These are phyloP conservation scores for Saturnispora halmiae DNA, from an alignment of 805 yeast species.

Conservation along the genomic window DNA sequence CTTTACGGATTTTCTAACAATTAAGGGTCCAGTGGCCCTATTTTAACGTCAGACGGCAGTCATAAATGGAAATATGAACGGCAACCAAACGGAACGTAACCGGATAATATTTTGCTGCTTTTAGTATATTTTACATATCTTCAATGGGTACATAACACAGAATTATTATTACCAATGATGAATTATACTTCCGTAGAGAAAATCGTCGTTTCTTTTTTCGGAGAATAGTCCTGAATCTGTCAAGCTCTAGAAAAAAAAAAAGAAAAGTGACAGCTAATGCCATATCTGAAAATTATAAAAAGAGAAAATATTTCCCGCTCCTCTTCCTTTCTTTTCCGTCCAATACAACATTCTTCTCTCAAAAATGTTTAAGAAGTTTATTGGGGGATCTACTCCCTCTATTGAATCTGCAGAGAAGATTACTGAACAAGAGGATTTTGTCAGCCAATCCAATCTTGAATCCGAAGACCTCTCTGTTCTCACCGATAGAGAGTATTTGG, in stretches of 20 bases:
- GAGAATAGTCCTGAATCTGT: no score
- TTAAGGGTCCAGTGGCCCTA: no score
- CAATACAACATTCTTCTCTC: neutral
- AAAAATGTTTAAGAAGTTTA: slow-evolving; percentile 1
- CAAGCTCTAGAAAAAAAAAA: no score
- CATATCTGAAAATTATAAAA: neutral
- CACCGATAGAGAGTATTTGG: slow-evolving; percentile 14
- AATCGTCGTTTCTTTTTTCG: neutral
- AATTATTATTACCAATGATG: no score
- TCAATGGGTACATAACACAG: no score
- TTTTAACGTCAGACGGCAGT: no score
- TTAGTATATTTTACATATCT: no score
- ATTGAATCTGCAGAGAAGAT: neutral
- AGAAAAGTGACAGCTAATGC: neutral
- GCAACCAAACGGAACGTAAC: no score
- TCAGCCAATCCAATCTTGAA: neutral
- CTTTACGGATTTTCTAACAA: no score
- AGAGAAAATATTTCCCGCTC: neutral
- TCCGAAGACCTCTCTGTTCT: slow-evolving; percentile 1
- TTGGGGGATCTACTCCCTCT: neutral
- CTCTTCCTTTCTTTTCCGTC: neutral
- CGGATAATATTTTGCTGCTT: no score
- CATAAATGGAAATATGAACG: no score
- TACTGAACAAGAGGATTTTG: slow-evolving; percentile 1
- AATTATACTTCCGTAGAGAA: no score